Evolutionary conservation across 345 rosid genomes (phyloP).

Genomic region (Hypericum perforatum): DNA sequence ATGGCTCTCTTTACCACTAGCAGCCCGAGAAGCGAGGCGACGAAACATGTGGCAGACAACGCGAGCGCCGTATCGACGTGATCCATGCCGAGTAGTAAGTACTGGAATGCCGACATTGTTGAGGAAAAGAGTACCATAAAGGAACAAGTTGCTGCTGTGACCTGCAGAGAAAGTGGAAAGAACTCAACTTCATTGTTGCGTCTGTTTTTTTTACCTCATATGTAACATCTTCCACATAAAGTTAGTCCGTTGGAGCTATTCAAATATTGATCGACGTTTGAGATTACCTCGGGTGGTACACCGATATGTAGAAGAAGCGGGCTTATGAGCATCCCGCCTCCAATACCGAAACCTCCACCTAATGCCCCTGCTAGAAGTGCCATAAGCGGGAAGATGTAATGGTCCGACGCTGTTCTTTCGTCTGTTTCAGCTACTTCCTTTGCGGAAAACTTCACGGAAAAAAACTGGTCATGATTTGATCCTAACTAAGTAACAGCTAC

Average conservation of each 20-base stretch:
- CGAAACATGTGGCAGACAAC: slow-evolving; percentile 51
- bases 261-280: too few species aligned
- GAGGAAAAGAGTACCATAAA: slow-evolving; percentile 71
- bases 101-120: slow-evolving; percentile 64
- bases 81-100: slow-evolving; percentile 62
- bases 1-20: slow-evolving; percentile 55
- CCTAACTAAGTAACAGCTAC: too few species aligned
- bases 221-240: too few species aligned
- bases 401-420: slow-evolving; percentile 22
- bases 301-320: slow-evolving; percentile 84
- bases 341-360: slow-evolving; percentile 86
- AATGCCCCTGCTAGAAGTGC: slow-evolving; percentile 66
- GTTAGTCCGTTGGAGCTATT: too few species aligned
- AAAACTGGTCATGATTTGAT: too few species aligned
- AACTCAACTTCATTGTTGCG: too few species aligned
- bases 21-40: slow-evolving; percentile 58
- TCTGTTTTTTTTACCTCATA: too few species aligned
- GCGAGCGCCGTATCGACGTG: slow-evolving; percentile 35
- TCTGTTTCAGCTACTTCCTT: slow-evolving; percentile 31
- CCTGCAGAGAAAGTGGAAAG: slow-evolving; percentile 38
- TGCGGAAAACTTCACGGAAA: not conserved
- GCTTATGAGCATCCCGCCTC: slow-evolving; percentile 88
- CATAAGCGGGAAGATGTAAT: slow-evolving; percentile 52
- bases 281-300: slow-evolving; percentile 56
- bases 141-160: slow-evolving; percentile 69